phyloP scores from a whole-genome alignment of 176 grass and related monocot species.

The maize (Zea mays) region Zm-B73-REFERENCE-NAM-5.0 NC_050098.1:174916001-174916500 shows the following conservation, averaged over 20 bases:
- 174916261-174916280: not conserved
- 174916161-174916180: not conserved
- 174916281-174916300: not conserved
- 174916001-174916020: constrained; percentile 67
- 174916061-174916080: constrained; percentile 10
- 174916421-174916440: too few relatives aligned
- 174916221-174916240: not conserved
- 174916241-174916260: not conserved
- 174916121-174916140: not conserved
- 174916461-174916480: too few relatives aligned
- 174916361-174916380: not conserved
- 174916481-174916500: too few relatives aligned
- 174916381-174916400: too few relatives aligned
- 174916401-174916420: too few relatives aligned
- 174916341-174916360: not conserved
- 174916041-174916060: constrained; percentile 50
- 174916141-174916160: not conserved
- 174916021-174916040: constrained; percentile 65
- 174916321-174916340: not conserved
- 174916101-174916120: constrained; percentile 31
- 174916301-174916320: too few relatives aligned
- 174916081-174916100: constrained; percentile 25
- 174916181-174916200: constrained; percentile 27
- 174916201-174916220: not conserved
- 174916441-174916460: too few relatives aligned